These are phyloP conservation scores for Russula compacta DNA, from an alignment of 768 basidiomycete genomes.

Conservation along the genomic window DNA sequence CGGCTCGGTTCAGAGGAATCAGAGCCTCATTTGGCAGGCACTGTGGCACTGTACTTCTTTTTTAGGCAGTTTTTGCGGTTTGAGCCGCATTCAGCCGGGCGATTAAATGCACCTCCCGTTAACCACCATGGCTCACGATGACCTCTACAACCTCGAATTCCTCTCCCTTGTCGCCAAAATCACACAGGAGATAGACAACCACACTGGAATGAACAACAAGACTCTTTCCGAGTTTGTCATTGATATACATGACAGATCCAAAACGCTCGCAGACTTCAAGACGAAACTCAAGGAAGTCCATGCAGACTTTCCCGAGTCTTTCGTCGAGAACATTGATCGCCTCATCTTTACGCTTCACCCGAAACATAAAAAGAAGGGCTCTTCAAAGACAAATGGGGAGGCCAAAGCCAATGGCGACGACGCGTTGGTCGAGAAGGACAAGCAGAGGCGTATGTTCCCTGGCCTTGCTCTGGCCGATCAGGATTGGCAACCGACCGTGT, in stretches of 20 bases:
- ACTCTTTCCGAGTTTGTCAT: constrained; percentile 94
- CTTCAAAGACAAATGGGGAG: constrained; percentile 32
- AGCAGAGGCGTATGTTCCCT: constrained; percentile 80
- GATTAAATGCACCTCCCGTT: constrained; percentile 4
- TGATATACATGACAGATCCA: constrained; percentile 75
- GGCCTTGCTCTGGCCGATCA: constrained; percentile 78
- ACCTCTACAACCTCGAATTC: constrained; percentile 88
- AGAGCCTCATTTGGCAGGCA: too few species aligned
- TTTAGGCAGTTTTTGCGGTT: too few species aligned
- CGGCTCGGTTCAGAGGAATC: too few species aligned
- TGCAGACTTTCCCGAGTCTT: constrained; percentile 81
- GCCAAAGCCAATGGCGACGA: constrained; percentile 28
- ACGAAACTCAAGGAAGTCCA: constrained; percentile 64
- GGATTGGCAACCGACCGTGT: constrained; percentile 47
- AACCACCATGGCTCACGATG: constrained; percentile 50
- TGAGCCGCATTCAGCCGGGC: too few species aligned
- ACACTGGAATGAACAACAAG: constrained; percentile 80
- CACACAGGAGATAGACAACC: constrained; percentile 87
- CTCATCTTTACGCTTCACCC: constrained; percentile 93
- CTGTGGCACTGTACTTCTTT: too few species aligned
- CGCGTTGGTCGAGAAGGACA: constrained; percentile 54
- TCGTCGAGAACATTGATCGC: constrained; percentile 89
- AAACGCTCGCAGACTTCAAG: constrained; percentile 74
- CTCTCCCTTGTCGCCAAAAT: constrained; percentile 88
- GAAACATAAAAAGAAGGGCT: constrained; percentile 78